Conservation (phyloP, 2,329 filamentous ascomycete species). For the Drechslerella stenobrocha region DNA sequence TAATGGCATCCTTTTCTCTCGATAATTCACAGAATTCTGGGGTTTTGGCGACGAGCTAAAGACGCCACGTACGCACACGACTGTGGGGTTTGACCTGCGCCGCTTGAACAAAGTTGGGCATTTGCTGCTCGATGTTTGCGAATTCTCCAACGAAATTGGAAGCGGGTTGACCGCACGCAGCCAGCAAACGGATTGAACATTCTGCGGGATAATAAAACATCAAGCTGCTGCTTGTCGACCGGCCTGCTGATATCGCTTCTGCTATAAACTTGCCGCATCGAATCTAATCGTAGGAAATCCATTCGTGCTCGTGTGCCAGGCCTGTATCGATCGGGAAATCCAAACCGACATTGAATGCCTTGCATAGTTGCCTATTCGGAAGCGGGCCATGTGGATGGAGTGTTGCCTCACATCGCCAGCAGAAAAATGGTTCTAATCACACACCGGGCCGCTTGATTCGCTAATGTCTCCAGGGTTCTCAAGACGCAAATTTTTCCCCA, state of each 20-base stretch:
- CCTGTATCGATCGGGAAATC: not conserved
- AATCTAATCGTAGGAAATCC: not conserved
- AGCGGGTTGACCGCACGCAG: not conserved
- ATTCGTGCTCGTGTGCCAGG: not conserved
- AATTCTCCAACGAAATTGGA: not conserved
- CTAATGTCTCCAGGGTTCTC: not conserved
- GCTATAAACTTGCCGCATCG: not conserved
- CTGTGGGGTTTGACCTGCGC: not conserved
- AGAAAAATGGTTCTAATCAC: too few species aligned
- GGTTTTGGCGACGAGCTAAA: too few species aligned
- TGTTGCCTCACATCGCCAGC: too few species aligned
- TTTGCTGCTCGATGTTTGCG: not conserved
- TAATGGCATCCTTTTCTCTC: too few species aligned
- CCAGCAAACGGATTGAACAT: not conserved
- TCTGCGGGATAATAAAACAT: not conserved
- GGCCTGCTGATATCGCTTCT: not conserved
- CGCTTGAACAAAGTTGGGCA: not conserved
- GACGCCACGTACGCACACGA: too few species aligned
- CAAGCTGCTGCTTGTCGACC: not conserved
- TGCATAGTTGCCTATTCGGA: conserved; percentile 6
- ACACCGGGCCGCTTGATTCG: conserved; percentile 1
- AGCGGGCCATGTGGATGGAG: not conserved
- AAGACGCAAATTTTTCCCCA: conserved; percentile 7
- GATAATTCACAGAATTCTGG: too few species aligned
- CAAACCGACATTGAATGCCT: conserved; percentile 1